Evolutionary conservation across 192 early-diverging fungal species (phyloP).

Genomic region (Entomortierella chlamydospora): DNA sequence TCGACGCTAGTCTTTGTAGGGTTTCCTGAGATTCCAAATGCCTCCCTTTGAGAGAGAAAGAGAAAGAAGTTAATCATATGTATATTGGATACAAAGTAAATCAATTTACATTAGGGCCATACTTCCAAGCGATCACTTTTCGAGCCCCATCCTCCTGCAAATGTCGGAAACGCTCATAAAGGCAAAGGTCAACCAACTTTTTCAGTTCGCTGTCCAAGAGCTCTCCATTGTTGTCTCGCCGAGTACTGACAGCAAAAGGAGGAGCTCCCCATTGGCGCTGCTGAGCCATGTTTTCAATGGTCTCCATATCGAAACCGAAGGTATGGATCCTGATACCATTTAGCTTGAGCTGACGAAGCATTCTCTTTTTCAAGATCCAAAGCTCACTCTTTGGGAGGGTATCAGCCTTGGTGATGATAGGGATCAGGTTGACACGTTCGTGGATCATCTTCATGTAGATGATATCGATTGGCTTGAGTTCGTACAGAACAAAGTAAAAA

Average conservation of each 20-base stretch:
- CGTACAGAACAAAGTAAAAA: conserved; percentile 51
- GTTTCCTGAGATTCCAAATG: conserved; percentile 12
- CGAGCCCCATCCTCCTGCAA: conserved; percentile 28
- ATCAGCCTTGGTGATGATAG: conserved; percentile 94
- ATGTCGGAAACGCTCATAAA: conserved; percentile 33
- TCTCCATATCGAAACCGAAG: conserved; percentile 28
- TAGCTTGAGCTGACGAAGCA: conserved; percentile 56
- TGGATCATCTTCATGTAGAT: conserved; percentile 96
- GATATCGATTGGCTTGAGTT: conserved; percentile 87
- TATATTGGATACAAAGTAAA: too few relatives aligned
- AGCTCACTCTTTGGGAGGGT: conserved; percentile 89
- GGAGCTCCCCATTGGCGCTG: conserved; percentile 39
- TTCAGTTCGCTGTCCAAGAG: conserved; percentile 29
- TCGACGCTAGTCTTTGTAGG: conserved; percentile 5
- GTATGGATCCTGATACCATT: conserved; percentile 44
- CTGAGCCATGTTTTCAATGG: conserved; percentile 32
- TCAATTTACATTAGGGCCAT: neutral
- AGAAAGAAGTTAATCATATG: too few relatives aligned
- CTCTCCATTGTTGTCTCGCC: conserved; percentile 9
- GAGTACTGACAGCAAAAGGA: conserved; percentile 42
- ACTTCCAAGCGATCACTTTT: conserved; percentile 47
- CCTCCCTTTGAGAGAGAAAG: conserved; percentile 3
- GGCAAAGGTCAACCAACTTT: conserved; percentile 15
- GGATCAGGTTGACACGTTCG: conserved; percentile 92
- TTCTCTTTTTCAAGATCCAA: conserved; percentile 86